Percentiles rank a stretch among this genome's conserved stretches.
Conservation (phyloP, 2,329 filamentous ascomycete species). For the Aspergillus ruber region DNA sequence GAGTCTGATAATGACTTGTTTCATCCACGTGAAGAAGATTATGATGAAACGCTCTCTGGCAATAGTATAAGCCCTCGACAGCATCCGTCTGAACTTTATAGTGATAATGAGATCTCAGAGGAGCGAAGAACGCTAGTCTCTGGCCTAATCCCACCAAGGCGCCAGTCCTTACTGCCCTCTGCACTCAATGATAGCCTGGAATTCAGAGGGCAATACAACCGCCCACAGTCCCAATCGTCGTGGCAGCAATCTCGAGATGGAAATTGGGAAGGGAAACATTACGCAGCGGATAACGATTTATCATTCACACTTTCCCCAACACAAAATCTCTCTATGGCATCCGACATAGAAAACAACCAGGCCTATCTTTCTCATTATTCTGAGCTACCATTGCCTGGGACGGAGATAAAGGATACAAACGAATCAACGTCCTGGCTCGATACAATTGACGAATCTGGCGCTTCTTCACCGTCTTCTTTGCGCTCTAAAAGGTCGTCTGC, state of each 20-base stretch:
- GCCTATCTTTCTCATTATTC: constrained; percentile 4
- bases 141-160: constrained; percentile 28
- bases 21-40: constrained; percentile 29
- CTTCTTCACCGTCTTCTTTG: constrained; percentile 70
- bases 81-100: constrained; percentile 39
- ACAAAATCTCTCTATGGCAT: neutral
- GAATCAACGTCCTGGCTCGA: constrained; percentile 91
- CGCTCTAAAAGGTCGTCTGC: constrained; percentile 72
- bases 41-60: constrained; percentile 38
- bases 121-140: constrained; percentile 20
- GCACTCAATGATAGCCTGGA: constrained; percentile 23
- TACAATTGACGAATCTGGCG: constrained; percentile 83
- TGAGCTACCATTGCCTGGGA: constrained; percentile 16
- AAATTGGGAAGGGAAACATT: constrained; percentile 4
- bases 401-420: constrained; percentile 50
- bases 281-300: neutral
- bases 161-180: constrained; percentile 34
- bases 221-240: constrained; percentile 18
- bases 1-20: constrained; percentile 43
- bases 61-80: constrained; percentile 50
- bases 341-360: neutral
- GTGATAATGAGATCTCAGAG: constrained; percentile 14
- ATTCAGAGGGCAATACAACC: constrained; percentile 40
- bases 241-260: neutral
- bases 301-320: neutral